Percentiles rank a stretch among this genome's conserved stretches.
Conservation (phyloP, 2,329 filamentous ascomycete species). For the Fusarium chuoi region DNA sequence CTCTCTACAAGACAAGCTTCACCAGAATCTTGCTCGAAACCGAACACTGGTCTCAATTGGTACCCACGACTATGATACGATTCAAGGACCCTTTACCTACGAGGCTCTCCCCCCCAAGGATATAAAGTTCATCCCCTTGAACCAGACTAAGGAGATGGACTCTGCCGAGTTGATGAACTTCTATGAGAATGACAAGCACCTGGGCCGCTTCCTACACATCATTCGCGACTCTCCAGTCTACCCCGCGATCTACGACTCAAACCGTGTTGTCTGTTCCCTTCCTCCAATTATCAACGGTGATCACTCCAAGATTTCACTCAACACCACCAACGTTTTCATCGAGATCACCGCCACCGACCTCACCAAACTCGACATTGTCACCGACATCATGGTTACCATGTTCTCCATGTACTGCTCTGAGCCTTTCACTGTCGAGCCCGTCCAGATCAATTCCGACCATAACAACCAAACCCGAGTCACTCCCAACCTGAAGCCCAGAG, state of each 20-base stretch:
- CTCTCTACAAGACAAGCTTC: slow-evolving; percentile 94
- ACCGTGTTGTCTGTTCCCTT: slow-evolving; percentile 87
- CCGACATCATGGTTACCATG: slow-evolving; percentile 96
- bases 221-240: slow-evolving; percentile 94
- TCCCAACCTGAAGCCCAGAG: slow-evolving; percentile 81
- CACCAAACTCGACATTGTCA: slow-evolving; percentile 96
- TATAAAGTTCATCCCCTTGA: slow-evolving; percentile 90
- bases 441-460: slow-evolving; percentile 92
- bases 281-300: slow-evolving; percentile 98
- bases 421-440: slow-evolving; percentile 90
- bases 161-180: slow-evolving; percentile 91
- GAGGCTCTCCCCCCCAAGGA: slow-evolving; percentile 92
- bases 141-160: slow-evolving; percentile 90
- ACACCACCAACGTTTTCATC: slow-evolving; percentile 95
- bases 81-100: slow-evolving; percentile 96
- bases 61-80: slow-evolving; percentile 93
- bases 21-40: slow-evolving; percentile 94
- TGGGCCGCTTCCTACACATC: slow-evolving; percentile 91
- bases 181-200: slow-evolving; percentile 93
- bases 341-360: slow-evolving; percentile 96
- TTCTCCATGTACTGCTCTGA: slow-evolving; percentile 92
- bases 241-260: slow-evolving; percentile 92
- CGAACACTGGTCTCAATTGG: slow-evolving; percentile 96
- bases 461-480: slow-evolving; percentile 85
- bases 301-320: slow-evolving; percentile 92